Base-by-base conservation (phyloP, 2,329 filamentous ascomycete species). In the Aspergillus pseudoterreus region DNA sequence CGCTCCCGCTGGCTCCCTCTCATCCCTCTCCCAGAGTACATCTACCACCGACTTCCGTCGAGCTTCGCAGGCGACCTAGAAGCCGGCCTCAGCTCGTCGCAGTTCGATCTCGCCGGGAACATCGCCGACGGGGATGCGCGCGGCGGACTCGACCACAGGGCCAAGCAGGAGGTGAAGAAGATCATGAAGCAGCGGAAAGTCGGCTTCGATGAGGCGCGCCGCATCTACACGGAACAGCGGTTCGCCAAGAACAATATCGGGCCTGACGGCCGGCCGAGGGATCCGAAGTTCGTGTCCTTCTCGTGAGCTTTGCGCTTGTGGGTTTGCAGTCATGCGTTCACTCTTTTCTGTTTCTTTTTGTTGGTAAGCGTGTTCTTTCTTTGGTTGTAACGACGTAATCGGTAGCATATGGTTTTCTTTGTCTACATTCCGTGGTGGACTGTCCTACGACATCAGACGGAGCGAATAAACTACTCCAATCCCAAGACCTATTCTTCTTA, bases 241-340 rank as follows among this genome's bases (percentile, higher is more conserved):
- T 96, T 99, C 74, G 84, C 84, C 68, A 90, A 85, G 68, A 90
- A 95, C 64, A 88, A 89, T 47, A 96, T 99, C 68, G 90, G 86
- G 1, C 81, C 88, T 4, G 94, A 99, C 71, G 94, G 94, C 4
- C 76, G 86, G 62, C 94, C 94, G 56, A 82, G 85, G 67, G 92
- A 97, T 76, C 91, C 92, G 56, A 96, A 96, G 77, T 95, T 96
- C 68, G 91, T 97, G 53, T 95, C 89, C 68, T 97, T 97, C 73
- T 89, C 86, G 53, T 88, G 67, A 80, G 22, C 22, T 22, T 52
- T 36, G 5, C 15, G 38, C 22, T 27, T 45, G 14, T 24, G n/a
- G 10, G 27, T 42, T 22, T 22, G 22, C 22, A 5, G 4, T 22
- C 22, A 24, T 43, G 15, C 19, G 19, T 21, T 49, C 35, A 32